Evolutionary conservation across 202 grass and related monocot genomes (phyloP), one percentile per base, ranked within the genome.

Genomic region (Carex arenaria): DNA sequence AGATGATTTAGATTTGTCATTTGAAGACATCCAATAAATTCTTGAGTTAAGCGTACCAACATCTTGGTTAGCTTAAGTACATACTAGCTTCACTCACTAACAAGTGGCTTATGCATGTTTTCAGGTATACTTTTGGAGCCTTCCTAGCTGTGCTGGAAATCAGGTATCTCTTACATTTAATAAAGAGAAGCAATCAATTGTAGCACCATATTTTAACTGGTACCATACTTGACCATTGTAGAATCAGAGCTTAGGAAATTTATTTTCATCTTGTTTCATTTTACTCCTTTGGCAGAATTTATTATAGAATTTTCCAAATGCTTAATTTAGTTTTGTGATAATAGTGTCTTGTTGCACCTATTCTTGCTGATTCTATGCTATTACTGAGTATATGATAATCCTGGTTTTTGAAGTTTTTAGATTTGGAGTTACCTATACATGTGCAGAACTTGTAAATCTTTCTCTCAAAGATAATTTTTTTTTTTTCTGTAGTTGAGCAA

Each of bases 101-200:
- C 20, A 28, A 49, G 45, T 13, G 42, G 15, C 26, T 57, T 77
- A 69, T 75, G 53, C n/a, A 78, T 86, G 73, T 19, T 51, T 90
- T 62, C 85, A 98, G 95, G 95, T 98, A 66, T 98, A 95, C 60
- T 95, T 98, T 88, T 98, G 95, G 95, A 95, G 95, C 80, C 95
- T 98, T 86, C 95, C 95, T 65, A 98, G 95, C 85, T 98, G 89
- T 92, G 86, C 93, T 87, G 90, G 95, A 80, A 98, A 98, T 86
- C 91, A 98, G 95, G 95, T 98, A 88, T 52, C 61, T 9, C 10
- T n/a, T 81, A 34, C 10, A 66, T 67, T 52, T 68, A 49, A 64
- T 43, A 81, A 63, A 63, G 42, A 15, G 3, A 22, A 63, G 12
- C 22, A 47, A 63, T 65, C 3, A 47, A 80, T 63, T 80, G 3